Evolutionary conservation across 495 filamentous ascomycete genomes (phyloP).

Genomic region (Chaetomium tenue): DNA sequence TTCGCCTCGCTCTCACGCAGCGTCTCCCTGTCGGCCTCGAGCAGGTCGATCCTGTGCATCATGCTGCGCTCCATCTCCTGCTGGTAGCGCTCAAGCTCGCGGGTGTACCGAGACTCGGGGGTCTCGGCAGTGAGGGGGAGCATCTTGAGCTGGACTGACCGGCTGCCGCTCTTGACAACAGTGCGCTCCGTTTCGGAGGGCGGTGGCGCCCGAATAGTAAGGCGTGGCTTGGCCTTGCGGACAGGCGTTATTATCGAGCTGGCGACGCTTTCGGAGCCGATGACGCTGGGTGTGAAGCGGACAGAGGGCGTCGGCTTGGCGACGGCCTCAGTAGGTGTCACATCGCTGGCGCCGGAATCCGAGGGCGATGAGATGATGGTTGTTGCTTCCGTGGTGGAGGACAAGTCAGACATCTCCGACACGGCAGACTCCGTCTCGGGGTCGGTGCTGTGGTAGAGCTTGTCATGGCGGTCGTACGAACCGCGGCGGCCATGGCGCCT

Average conservation of each 20-base stretch:
- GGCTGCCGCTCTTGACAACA: conserved; percentile 31
- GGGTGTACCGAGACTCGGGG: conserved; percentile 19
- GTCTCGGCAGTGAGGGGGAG: conserved; percentile 23
- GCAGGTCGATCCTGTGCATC: conserved; percentile 41
- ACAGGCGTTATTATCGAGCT: conserved; percentile 26
- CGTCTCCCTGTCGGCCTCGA: conserved; percentile 42
- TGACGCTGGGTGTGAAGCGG: conserved; percentile 38
- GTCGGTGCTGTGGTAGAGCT: conserved; percentile 28
- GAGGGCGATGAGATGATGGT: conserved; percentile 33
- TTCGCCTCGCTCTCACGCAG: conserved; percentile 39
- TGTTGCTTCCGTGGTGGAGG: conserved; percentile 47
- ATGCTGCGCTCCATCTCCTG: conserved; percentile 38
- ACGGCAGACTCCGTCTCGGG: conserved; percentile 43
- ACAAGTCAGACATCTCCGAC: conserved; percentile 46
- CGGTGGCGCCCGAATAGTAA: conserved; percentile 31
- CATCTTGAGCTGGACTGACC: conserved; percentile 37
- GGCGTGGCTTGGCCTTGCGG: conserved; percentile 37
- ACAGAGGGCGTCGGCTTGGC: conserved; percentile 35
- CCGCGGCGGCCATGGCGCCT: conserved; percentile 14
- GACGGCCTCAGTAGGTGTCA: conserved; percentile 35
- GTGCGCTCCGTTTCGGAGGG: conserved; percentile 31
- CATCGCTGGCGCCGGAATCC: conserved; percentile 33
- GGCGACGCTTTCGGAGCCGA: conserved; percentile 34
- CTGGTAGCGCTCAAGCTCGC: conserved; percentile 26
- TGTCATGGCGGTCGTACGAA: conserved; percentile 25